Evolutionary conservation across 2,329 filamentous ascomycete genomes (phyloP), one percentile per base, ranked within the genome.

Genomic region (Cercospora citrullina): DNA sequence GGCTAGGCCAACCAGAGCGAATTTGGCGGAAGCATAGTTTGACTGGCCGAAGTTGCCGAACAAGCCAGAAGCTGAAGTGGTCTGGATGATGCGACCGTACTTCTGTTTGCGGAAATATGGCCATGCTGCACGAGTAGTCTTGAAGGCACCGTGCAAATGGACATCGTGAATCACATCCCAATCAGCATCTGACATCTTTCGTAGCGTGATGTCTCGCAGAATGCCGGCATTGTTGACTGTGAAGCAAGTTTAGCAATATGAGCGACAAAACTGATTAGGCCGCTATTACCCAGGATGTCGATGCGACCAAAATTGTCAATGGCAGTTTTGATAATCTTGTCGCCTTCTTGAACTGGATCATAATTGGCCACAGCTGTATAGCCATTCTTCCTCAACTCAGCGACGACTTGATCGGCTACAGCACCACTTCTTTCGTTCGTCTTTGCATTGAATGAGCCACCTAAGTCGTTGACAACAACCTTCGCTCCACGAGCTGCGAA

Each of bases 11-110:
- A 98, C 93, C 83, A 96, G 89, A 72, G 91, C 92, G 71, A 97
- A 86, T 85, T 98, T 98, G 77, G 94, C 94, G 69, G 95, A 93
- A 2, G 94, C 87, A 81, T 98, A 98, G 86, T 98, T 98, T 76
- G 94, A 92, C 82, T 98, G 94, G 69, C 94, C 94, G 79, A 98
- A 98, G 86, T 97, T 98, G 75, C 94, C 95, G 79, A 98, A 98
- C 80, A 98, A 96, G 81, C 95, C 94, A 75, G 91, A 95, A 60
- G 94, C 97, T 33, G 92, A 96, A 30, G 94, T 94, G 51, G 94
- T 98, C 85, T 98, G 98, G 77, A 98, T 86, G 69, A 98, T 89
- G 75, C 94, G 92, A 73, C 94, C 94, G 77, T 97, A 98, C 85
- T 96, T 97, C 81, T 98, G 95, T 85, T 97, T 97, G 78, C 94